phyloP scores from a whole-genome alignment of 2,329 filamentous ascomycete genomes.

The Colletotrichum incanum region DNA sequence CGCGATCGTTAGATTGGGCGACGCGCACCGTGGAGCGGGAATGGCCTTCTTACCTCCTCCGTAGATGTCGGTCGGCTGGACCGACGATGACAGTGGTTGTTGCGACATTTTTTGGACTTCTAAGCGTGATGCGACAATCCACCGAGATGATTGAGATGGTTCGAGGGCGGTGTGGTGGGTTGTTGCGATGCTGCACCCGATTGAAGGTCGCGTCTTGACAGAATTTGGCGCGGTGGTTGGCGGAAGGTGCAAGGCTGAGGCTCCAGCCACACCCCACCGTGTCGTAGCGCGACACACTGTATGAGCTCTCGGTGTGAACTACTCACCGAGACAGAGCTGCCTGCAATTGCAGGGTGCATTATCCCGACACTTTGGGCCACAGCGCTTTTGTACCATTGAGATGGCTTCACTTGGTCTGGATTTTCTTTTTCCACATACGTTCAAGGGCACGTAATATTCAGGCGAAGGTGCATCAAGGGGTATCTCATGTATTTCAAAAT shows the following conservation, averaged over 20 bases:
- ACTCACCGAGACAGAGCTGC: conserved; percentile 23
- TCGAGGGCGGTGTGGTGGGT: conserved; percentile 15
- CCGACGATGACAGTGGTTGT: conserved; percentile 69
- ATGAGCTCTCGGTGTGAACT: conserved; percentile 36
- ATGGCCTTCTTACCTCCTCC: conserved; percentile 67
- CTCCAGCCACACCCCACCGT: conserved; percentile 41
- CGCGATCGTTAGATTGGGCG: conserved; percentile 19
- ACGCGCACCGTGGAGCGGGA: conserved; percentile 30
- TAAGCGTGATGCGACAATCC: conserved; percentile 24
- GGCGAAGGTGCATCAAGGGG: neutral
- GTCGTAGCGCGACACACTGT: conserved; percentile 38
- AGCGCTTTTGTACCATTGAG: neutral
- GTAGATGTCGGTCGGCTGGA: conserved; percentile 74
- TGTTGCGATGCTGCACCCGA: conserved; percentile 36
- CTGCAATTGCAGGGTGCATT: neutral
- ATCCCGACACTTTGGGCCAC: neutral
- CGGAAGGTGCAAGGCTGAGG: conserved; percentile 43
- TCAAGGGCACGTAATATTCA: neutral
- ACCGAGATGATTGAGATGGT: conserved; percentile 27
- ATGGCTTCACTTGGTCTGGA: neutral
- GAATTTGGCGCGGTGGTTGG: conserved; percentile 41
- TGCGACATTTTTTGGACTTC: conserved; percentile 64
- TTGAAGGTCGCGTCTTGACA: conserved; percentile 37
- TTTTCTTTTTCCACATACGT: neutral
- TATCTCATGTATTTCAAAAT: conserved; percentile 10